A percentile compares a stretch with the other conserved stretches of the same genome.
phyloP scores from a whole-genome alignment of 2,329 filamentous ascomycete genomes.

The Ascomycota sp. region DNA sequence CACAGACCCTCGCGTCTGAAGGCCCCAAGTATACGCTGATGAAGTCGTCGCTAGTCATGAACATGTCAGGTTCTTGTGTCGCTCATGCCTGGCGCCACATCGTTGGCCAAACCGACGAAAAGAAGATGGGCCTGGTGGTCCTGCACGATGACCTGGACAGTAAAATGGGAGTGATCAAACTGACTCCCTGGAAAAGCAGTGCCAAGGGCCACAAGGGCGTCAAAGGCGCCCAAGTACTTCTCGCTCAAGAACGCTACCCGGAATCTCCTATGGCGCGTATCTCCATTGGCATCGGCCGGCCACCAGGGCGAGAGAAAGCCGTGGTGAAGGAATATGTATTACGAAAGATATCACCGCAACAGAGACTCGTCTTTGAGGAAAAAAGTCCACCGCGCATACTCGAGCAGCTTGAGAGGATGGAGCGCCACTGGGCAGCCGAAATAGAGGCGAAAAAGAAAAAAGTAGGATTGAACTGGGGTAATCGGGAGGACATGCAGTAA shows the following conservation, averaged over 20 bases:
- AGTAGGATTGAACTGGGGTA: no score
- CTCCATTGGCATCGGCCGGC: conserved; percentile 74
- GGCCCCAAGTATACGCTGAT: conserved; percentile 42
- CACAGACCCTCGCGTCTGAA: conserved; percentile 26
- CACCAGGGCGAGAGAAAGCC: conserved; percentile 41
- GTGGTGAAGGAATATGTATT: conserved; percentile 65
- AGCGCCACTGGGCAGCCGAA: no score
- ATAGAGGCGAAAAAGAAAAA: no score
- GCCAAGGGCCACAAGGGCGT: conserved; percentile 56
- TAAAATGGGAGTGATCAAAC: conserved; percentile 43
- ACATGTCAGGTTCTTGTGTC: conserved; percentile 56
- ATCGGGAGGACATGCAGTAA: no score
- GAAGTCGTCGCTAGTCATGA: conserved; percentile 67
- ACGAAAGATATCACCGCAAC: conserved; percentile 34
- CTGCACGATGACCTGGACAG: conserved; percentile 80
- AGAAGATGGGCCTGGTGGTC: conserved; percentile 39
- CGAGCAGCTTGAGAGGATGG: no score
- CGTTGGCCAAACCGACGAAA: conserved; percentile 15
- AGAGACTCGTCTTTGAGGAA: conserved; percentile 29
- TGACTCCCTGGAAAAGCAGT: conserved; percentile 42
- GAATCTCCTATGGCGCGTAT: conserved; percentile 35
- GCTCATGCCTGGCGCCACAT: conserved; percentile 42
- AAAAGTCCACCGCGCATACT: no score
- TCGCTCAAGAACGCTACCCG: conserved; percentile 22
- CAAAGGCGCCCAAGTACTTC: conserved; percentile 37